Conservation (phyloP, 2,329 filamentous ascomycete species). For the Monilinia fructicola region DNA sequence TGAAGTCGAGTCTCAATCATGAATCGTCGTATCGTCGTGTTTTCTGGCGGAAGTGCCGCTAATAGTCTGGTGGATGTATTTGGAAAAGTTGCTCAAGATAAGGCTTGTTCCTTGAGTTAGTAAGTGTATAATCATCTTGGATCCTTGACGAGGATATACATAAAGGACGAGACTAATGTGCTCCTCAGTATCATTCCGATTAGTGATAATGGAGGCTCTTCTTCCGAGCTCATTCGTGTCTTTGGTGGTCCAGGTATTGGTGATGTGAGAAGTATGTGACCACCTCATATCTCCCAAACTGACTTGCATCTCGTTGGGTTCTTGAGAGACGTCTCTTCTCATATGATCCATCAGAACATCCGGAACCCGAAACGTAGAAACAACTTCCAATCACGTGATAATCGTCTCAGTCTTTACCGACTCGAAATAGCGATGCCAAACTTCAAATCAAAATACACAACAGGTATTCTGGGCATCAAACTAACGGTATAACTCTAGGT, state of each 20-base stretch:
- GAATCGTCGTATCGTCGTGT: slow-evolving; percentile 62
- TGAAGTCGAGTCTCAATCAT: slow-evolving; percentile 19
- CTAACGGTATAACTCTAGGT: slow-evolving; percentile 49
- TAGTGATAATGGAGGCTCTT: slow-evolving; percentile 92
- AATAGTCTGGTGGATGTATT: slow-evolving; percentile 94
- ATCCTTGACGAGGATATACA: not conserved
- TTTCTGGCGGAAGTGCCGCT: slow-evolving; percentile 90
- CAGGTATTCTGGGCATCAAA: not conserved
- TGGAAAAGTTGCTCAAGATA: slow-evolving; percentile 49
- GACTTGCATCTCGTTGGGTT: not conserved
- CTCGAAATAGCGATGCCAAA: not conserved
- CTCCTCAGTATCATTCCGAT: slow-evolving; percentile 81
- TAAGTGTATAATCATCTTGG: slow-evolving; percentile 28
- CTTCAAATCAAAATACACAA: not conserved
- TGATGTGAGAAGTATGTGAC: slow-evolving; percentile 66
- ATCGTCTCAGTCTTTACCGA: too few relatives aligned
- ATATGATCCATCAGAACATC: not conserved
- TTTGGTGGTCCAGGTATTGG: slow-evolving; percentile 89
- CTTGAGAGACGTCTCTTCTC: not conserved
- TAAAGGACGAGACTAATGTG: slow-evolving; percentile 40
- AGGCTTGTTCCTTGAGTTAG: slow-evolving; percentile 40
- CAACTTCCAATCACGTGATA: not conserved
- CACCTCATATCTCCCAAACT: not conserved
- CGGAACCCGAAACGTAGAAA: not conserved
- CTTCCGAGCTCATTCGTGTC: slow-evolving; percentile 88